Evolutionary conservation across 331 rosid species (phyloP).

Genomic region (Cydonia oblonga): DNA sequence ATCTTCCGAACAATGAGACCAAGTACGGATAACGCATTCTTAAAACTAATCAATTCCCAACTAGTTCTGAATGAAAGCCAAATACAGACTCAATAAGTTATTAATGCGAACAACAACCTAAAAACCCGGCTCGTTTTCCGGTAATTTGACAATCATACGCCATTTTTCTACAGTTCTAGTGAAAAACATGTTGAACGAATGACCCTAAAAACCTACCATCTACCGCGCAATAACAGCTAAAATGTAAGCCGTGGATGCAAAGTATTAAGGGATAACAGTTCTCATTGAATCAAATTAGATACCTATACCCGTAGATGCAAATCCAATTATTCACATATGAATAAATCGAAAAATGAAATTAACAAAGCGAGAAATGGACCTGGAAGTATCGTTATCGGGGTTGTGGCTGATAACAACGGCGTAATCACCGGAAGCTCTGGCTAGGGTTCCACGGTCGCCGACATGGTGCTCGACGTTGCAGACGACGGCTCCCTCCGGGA

Average conservation of each 20-base stretch:
- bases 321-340: too few relatives aligned
- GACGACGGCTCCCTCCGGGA: constrained; percentile 28
- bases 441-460: constrained; percentile 24
- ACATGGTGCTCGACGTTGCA: constrained; percentile 34
- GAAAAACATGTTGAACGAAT: background rate
- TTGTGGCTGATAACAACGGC: constrained; percentile 32
- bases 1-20: background rate
- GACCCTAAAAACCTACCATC: background rate
- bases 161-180: too few relatives aligned
- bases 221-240: background rate
- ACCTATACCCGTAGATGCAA: too few relatives aligned
- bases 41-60: background rate
- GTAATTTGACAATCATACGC: background rate
- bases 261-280: background rate
- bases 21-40: background rate
- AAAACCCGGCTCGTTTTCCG: too few relatives aligned
- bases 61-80: background rate
- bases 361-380: background rate
- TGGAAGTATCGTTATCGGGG: constrained; percentile 29
- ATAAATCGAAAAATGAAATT: too few relatives aligned
- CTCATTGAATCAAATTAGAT: too few relatives aligned
- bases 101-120: background rate
- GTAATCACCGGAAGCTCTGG: constrained; percentile 30
- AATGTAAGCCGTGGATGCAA: background rate
- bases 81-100: too few relatives aligned